These are phyloP conservation scores for Babesia ovis DNA, from an alignment of 169 alveolate species.

Conservation along the genomic window DNA sequence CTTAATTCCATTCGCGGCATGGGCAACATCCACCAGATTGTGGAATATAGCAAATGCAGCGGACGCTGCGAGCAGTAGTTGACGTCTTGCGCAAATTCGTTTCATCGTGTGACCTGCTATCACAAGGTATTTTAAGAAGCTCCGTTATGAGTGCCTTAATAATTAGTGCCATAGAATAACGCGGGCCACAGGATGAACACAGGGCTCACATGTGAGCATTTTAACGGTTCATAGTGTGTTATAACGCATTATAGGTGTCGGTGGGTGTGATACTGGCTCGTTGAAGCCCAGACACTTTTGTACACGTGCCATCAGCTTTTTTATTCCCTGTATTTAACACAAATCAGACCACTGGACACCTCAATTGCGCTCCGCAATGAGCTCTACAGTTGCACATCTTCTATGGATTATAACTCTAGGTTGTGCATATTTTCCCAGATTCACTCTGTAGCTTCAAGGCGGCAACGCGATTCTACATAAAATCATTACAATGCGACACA, in stretches of 20 bases:
- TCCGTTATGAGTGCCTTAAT: neutral
- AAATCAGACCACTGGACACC: too few species aligned
- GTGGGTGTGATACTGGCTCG: too few species aligned
- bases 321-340: too few species aligned
- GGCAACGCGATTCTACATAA: too few species aligned
- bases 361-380: too few species aligned
- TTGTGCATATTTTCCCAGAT: too few species aligned
- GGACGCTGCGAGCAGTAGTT: neutral
- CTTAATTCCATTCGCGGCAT: neutral
- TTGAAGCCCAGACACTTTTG: too few species aligned
- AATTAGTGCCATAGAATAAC: neutral
- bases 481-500: too few species aligned
- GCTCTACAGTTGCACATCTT: too few species aligned
- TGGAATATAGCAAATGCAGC: neutral
- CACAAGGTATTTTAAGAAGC: neutral
- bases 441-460: too few species aligned
- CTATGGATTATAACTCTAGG: too few species aligned
- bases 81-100: neutral
- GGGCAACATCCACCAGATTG: neutral
- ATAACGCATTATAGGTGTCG: neutral
- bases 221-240: neutral
- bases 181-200: neutral
- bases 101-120: neutral
- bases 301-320: too few species aligned
- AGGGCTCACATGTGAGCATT: neutral